Percentiles rank a stretch among this genome's conserved stretches.
phyloP scores from a whole-genome alignment of 73 alveolate species.

The Paramecium caudatum region DNA sequence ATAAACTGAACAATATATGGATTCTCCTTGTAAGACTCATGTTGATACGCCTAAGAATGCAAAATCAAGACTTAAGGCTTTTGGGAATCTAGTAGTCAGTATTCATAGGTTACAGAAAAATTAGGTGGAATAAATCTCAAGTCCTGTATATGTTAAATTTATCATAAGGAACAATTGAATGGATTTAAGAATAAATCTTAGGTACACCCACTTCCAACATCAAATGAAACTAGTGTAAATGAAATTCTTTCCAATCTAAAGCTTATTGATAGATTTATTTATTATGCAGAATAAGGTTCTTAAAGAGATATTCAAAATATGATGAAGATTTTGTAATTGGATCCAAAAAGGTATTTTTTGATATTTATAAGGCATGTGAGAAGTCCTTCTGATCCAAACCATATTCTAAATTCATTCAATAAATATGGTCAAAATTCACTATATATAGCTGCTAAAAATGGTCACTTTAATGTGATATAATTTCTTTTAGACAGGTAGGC shows the following conservation, averaged over 20 bases:
- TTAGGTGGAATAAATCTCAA: conserved; percentile 19
- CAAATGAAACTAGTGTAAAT: background rate
- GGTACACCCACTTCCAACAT: background rate
- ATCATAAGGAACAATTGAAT: background rate
- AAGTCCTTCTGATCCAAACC: conserved; percentile 35
- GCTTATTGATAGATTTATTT: conserved; percentile 41
- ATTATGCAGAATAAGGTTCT: conserved; percentile 20
- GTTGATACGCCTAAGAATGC: conserved; percentile 6
- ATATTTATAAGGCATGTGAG: background rate
- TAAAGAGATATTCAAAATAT: conserved; percentile 1
- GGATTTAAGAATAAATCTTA: background rate
- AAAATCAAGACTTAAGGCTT: conserved; percentile 10
- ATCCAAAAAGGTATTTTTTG: conserved; percentile 45
- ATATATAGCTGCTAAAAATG: conserved; percentile 42
- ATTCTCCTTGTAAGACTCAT: background rate
- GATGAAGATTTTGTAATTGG: conserved; percentile 25
- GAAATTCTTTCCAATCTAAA: background rate
- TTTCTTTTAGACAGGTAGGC: background rate
- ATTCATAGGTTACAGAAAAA: conserved; percentile 10
- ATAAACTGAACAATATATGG: no score
- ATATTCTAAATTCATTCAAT: conserved; percentile 21
- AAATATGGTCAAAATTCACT: conserved; percentile 49
- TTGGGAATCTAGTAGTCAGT: conserved; percentile 22
- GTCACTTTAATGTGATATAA: conserved; percentile 18
- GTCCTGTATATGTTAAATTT: background rate